Evolutionary conservation across 352 stramenopile species (phyloP), one percentile per base, ranked within the genome.

Genomic region (Globisporangium mamillatum): DNA sequence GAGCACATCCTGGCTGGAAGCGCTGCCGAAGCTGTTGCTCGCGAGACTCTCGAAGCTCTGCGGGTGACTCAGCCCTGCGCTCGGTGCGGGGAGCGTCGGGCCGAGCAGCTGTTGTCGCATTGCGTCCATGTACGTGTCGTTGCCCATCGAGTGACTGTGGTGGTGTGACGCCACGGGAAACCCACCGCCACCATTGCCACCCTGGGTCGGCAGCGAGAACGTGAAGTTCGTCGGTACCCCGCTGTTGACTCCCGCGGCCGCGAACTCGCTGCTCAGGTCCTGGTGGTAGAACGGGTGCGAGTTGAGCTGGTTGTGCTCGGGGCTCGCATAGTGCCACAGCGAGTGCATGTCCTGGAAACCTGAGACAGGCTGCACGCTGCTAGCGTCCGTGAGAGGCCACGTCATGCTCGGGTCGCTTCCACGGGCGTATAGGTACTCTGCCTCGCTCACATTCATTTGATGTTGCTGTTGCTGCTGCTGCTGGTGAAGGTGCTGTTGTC

Each of bases 281-380:
- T 67, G 60, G 12, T 72, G 67, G 48, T 76, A 76, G 36, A 75
- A 74, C 27, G 76, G 73, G 20, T 68, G 68, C 57, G 69, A 50
- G 24, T 68, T 38, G 22, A 66, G 59, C 24, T 68, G 55, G 10
- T 64, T 64, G 14, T 72, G 71, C n/a, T 72, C 62, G 9, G 74
- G 63, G 6, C 71, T 66, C 52, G 67, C 78, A 46, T 70, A 74
- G 16, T 62, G 66, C 78, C 78, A 86, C 36, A 76, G 52, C 8
- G 68, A 56, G 8, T 64, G 70, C 50, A 74, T 75, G 18, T 76
- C 53, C 14, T 66, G 66, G 50, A 70, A 75, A 0, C 61, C 61
- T 0, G 46, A 66, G 29, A 60, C 44, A 16, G 66, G 50, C 58
- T 59, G 50, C 44, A 60, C 57, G 25, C 67, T 62, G 41, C 25